Evolutionary conservation across 1,284 basidiomycete species (phyloP), one percentile per base, ranked within the genome.

Genomic region (Lentinus polychrous): DNA sequence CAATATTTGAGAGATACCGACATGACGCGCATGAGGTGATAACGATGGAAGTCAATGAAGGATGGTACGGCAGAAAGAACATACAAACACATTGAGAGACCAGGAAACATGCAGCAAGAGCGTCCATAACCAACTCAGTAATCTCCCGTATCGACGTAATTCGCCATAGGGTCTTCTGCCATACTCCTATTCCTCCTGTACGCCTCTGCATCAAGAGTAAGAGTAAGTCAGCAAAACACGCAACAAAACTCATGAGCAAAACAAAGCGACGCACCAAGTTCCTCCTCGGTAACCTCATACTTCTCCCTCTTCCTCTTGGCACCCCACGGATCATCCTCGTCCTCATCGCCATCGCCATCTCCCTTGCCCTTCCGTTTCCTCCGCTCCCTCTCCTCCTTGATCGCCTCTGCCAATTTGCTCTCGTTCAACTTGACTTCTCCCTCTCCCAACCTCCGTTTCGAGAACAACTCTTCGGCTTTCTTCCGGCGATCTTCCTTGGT

Each of bases 231-330:
- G 10, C 45, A 12, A 36, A 5, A 34, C 43, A 47, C 14, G 50
- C 43, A 46, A 32, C 24, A n/a, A n/a, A n/a, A n/a, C n/a, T n/a
- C n/a, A n/a, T n/a, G n/a, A n/a, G n/a, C n/a, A n/a, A n/a, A n/a
- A n/a, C n/a, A n/a, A n/a, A n/a, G n/a, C n/a, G 45, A 71, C 88
- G 54, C 62, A 90, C 89, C 93, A 51, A 97, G 79, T 62, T 97
- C 85, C 64, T 94, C 94, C 67, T 97, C 92, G 1, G 91, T 87
- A 22, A 97, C 89, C 42, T 94, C 91, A 59, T 61, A 55, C 76
- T 78, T 56, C 69, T 77, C 48, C 50, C 72, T 63, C 52, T 56
- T 64, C 59, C 72, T 63, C 53, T 56, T 64, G 66, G 85, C 85
- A 45, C 74, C 77, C 49, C 67, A 71, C 48, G 76, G 68, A 38